Evolutionary conservation across 805 yeast genomes (phyloP).

Genomic region (Priceomyces fermenticarens): DNA sequence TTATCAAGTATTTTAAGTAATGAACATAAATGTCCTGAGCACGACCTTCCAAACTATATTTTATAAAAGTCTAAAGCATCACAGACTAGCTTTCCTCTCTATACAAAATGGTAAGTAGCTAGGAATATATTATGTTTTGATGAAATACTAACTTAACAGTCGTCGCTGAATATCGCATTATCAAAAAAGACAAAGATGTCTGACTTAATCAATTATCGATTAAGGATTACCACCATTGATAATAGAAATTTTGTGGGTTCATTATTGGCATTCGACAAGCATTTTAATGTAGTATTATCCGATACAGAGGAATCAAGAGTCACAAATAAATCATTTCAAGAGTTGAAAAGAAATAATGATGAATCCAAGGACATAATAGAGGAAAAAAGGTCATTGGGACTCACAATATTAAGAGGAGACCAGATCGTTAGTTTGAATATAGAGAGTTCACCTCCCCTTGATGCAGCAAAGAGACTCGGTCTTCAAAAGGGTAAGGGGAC

Average conservation of each 20-base stretch:
- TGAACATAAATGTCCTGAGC: too few species aligned
- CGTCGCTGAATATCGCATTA: constrained; percentile 13
- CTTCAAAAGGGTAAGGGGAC: constrained; percentile 23
- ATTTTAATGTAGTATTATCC: constrained; percentile 79
- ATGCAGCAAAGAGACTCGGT: constrained; percentile 28
- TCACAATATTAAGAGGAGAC: constrained; percentile 85
- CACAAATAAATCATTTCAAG: constrained; percentile 54
- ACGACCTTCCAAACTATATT: too few species aligned
- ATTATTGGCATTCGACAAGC: constrained; percentile 83
- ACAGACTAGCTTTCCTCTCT: too few species aligned
- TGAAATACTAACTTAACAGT: constrained; percentile 4
- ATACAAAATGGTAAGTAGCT: too few species aligned
- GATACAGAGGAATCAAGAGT: constrained; percentile 82
- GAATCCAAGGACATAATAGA: constrained; percentile 42
- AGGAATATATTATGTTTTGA: neutral
- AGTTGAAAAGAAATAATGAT: constrained; percentile 27
- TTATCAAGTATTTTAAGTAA: too few species aligned
- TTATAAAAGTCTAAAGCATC: too few species aligned
- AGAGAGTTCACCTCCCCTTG: constrained; percentile 57
- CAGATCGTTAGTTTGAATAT: constrained; percentile 70
- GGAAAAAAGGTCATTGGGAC: constrained; percentile 75
- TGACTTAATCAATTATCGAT: constrained; percentile 69
- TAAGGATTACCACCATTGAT: constrained; percentile 74
- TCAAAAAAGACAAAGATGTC: constrained; percentile 46
- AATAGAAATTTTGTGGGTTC: constrained; percentile 76